These are phyloP conservation scores for Auriscalpium vulgare DNA, from an alignment of 768 basidiomycete species.

Conservation along the genomic window DNA sequence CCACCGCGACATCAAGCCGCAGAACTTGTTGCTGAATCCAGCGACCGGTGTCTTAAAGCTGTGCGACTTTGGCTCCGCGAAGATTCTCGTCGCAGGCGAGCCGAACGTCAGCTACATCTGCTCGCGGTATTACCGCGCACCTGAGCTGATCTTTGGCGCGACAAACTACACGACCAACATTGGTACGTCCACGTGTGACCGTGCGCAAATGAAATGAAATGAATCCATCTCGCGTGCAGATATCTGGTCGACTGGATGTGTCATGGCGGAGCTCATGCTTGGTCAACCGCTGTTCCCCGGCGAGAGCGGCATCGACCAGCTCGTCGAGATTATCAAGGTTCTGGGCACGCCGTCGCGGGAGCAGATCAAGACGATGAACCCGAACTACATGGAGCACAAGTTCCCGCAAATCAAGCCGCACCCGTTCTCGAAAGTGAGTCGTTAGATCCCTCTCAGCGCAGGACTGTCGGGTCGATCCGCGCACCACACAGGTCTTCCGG, in stretches of 20 bases:
- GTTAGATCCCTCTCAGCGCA: conserved; percentile 8
- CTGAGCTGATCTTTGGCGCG: conserved; percentile 98
- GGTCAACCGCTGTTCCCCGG: conserved; percentile 99
- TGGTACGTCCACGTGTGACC: conserved; percentile 40
- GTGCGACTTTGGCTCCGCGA: conserved; percentile 98
- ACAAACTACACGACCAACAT: conserved; percentile 99
- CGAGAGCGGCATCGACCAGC: conserved; percentile 96
- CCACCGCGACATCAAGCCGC: conserved; percentile 99
- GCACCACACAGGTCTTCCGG: conserved; percentile 74
- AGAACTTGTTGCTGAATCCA: conserved; percentile 96
- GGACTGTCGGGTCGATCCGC: conserved; percentile 1
- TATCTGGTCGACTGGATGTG: conserved; percentile 99
- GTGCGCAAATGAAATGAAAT: no score
- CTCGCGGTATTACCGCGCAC: conserved; percentile 98
- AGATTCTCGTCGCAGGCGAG: conserved; percentile 95
- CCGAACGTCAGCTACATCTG: conserved; percentile 99
- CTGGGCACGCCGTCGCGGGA: conserved; percentile 96
- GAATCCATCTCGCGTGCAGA: conserved; percentile 38
- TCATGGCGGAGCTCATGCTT: conserved; percentile 99
- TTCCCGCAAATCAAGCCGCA: conserved; percentile 99
- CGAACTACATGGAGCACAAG: conserved; percentile 99
- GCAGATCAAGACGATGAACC: conserved; percentile 99
- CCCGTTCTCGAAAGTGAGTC: conserved; percentile 85
- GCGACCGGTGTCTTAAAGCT: conserved; percentile 95
- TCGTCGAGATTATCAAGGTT: conserved; percentile 99